A percentile compares a stretch with the other conserved stretches of the same genome.
Evolutionary conservation across 78 protist genomes (phyloP).

Genomic region (Dictyostelium firmibasis): DNA sequence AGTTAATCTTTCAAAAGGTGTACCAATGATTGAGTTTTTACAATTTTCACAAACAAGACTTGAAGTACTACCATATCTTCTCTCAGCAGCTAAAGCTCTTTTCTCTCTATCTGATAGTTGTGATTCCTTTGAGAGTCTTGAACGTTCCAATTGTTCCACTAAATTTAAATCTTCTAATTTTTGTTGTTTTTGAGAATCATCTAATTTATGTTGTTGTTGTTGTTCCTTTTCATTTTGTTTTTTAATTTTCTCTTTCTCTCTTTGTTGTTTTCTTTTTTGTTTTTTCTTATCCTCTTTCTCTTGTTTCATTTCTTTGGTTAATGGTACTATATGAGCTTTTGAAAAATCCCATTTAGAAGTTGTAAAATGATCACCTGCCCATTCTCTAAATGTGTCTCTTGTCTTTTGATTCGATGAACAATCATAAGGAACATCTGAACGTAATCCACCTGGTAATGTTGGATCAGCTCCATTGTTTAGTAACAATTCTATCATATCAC

Average conservation of each 20-base stretch:
- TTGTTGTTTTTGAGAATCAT: neutral
- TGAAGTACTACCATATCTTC: neutral
- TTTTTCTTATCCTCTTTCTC: slow-evolving; percentile 55
- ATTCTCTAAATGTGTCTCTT: slow-evolving; percentile 39
- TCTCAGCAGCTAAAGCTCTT: slow-evolving; percentile 51
- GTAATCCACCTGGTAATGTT: neutral
- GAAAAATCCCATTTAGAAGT: neutral
- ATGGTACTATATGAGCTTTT: slow-evolving; percentile 36
- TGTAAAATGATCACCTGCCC: slow-evolving; percentile 32
- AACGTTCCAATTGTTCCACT: neutral
- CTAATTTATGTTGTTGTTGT: slow-evolving; percentile 1
- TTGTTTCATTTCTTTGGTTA: slow-evolving; percentile 47
- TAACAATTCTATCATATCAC: neutral
- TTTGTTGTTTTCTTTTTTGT: slow-evolving; percentile 17
- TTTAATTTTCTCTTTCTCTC: slow-evolving; percentile 54
- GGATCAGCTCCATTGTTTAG: slow-evolving; percentile 51
- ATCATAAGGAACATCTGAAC: slow-evolving; percentile 31
- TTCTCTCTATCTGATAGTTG: slow-evolving; percentile 22
- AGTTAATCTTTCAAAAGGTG: slow-evolving; percentile 46
- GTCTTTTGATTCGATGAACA: neutral
- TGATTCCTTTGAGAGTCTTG: slow-evolving; percentile 15
- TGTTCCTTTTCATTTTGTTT: neutral
- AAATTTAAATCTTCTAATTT: slow-evolving; percentile 5
- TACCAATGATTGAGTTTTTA: neutral
- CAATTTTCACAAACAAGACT: neutral